Percentiles rank a stretch among this genome's conserved stretches.
These are phyloP conservation scores for Arachnomyces sp. DNA, from an alignment of 2,329 filamentous ascomycete species.

Conservation along the genomic window DNA sequence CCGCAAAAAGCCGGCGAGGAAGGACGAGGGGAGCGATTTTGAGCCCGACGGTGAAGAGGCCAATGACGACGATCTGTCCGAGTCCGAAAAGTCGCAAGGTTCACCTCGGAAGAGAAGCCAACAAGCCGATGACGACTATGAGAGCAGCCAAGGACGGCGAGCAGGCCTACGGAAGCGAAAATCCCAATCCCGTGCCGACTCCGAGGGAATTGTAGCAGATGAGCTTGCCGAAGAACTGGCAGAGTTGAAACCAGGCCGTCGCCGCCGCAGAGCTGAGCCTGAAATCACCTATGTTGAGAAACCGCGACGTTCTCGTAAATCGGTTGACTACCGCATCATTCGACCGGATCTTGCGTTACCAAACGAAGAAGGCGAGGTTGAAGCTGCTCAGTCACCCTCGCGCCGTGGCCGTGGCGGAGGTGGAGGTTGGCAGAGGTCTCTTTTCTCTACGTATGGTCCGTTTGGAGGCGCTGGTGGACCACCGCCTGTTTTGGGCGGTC, in stretches of 20 bases:
- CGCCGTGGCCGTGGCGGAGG: constrained; percentile 58
- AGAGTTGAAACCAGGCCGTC: constrained; percentile 43
- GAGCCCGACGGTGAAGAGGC: constrained; percentile 51
- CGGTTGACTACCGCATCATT: constrained; percentile 80
- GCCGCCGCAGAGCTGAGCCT: constrained; percentile 29
- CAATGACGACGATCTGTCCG: constrained; percentile 45
- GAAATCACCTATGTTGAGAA: constrained; percentile 34
- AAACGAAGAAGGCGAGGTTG: constrained; percentile 67
- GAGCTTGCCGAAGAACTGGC: constrained; percentile 54
- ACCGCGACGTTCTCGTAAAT: constrained; percentile 52
- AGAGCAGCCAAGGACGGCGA: constrained; percentile 42
- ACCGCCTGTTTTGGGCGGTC: constrained; percentile 64
- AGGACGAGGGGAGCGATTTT: constrained; percentile 56
- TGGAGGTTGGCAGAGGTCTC: constrained; percentile 62
- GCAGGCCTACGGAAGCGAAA: constrained; percentile 44
- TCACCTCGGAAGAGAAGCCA: constrained; percentile 35
- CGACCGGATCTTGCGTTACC: constrained; percentile 63
- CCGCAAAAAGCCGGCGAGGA: constrained; percentile 34
- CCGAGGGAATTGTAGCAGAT: constrained; percentile 44
- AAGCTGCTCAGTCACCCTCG: constrained; percentile 59
- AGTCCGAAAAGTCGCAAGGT: constrained; percentile 41
- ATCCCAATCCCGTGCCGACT: constrained; percentile 40
- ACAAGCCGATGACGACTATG: constrained; percentile 39
- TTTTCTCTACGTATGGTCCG: constrained; percentile 86
- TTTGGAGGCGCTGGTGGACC: constrained; percentile 79